phyloP scores from a whole-genome alignment of 371 early-diverging fungal species.

The Funneliformis caledonium region DNA sequence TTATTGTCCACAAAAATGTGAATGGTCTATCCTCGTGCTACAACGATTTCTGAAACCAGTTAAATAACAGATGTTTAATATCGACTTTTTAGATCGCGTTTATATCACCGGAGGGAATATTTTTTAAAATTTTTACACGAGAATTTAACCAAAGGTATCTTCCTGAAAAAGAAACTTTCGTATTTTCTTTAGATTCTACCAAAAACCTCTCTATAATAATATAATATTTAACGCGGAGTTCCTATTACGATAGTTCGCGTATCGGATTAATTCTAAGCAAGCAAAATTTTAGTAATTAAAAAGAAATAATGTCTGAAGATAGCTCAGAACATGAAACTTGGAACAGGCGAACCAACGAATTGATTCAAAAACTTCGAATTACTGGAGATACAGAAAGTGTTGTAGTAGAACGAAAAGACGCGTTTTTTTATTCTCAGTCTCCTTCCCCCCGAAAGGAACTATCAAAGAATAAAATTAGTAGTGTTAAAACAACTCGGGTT shows the following conservation, averaged over 20 bases:
- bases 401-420: neutral
- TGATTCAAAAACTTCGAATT: neutral
- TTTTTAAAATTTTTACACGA: too few relatives aligned
- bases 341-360: slow-evolving; percentile 1
- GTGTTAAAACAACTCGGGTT: neutral
- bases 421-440: neutral
- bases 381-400: neutral
- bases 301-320: slow-evolving; percentile 27
- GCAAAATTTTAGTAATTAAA: neutral
- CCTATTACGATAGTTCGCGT: neutral
- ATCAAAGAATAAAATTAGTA: neutral
- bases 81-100: too few relatives aligned
- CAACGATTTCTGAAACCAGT: too few relatives aligned
- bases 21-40: too few relatives aligned
- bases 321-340: slow-evolving; percentile 5
- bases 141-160: neutral
- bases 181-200: neutral
- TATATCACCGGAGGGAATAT: too few relatives aligned
- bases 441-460: neutral
- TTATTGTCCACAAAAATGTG: too few relatives aligned
- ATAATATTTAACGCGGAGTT: neutral
- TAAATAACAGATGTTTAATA: too few relatives aligned
- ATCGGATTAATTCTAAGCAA: too few relatives aligned
- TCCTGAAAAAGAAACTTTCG: neutral
- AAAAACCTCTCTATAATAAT: too few relatives aligned